A percentile compares a stretch with the other conserved stretches of the same genome.
Evolutionary conservation across 176 grass and related monocot species (phyloP).

Genomic region (Cenchrus americanus): DNA sequence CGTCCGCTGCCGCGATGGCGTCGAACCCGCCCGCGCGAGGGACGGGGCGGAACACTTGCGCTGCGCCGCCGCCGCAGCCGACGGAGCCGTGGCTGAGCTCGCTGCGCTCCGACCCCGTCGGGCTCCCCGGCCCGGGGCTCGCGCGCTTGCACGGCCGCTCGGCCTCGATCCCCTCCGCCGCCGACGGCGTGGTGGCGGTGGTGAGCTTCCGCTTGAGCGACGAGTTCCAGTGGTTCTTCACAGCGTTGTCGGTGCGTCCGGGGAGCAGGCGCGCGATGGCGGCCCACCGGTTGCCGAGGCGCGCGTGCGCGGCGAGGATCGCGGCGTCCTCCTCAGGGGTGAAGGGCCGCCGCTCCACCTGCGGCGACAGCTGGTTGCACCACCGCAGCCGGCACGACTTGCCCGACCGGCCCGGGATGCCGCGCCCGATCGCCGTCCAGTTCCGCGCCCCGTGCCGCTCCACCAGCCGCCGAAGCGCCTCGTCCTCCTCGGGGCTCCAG

Average conservation of each 20-base stretch:
- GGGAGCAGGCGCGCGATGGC: conserved; percentile 84
- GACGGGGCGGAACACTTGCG: conserved; percentile 63
- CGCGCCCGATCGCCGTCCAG: conserved; percentile 84
- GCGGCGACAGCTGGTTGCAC: conserved; percentile 97
- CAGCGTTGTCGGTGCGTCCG: conserved; percentile 94
- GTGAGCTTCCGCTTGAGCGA: conserved; percentile 81
- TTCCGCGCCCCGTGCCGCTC: conserved; percentile 82
- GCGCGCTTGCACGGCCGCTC: conserved; percentile 53
- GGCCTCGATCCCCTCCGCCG: not conserved
- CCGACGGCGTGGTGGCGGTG: not conserved
- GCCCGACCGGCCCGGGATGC: conserved; percentile 82
- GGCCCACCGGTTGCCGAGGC: conserved; percentile 88
- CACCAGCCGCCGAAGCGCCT: conserved; percentile 74
- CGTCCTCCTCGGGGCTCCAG: conserved; percentile 96
- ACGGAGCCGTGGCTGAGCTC: conserved; percentile 66
- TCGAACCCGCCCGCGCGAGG: conserved; percentile 52
- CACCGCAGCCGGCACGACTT: conserved; percentile 97
- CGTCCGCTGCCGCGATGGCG: conserved; percentile 27
- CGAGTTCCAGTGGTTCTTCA: conserved; percentile 99
- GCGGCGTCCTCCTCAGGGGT: conserved; percentile 75
- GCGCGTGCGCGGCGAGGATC: conserved; percentile 76
- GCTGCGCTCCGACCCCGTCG: conserved; percentile 73
- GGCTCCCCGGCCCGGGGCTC: conserved; percentile 61
- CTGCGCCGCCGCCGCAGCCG: not conserved
- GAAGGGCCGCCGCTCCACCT: conserved; percentile 98